Percentiles rank a stretch among this genome's conserved stretches.
Evolutionary conservation across 176 grass and related monocot genomes (phyloP).

Genomic region (Elymus sibiricus): DNA sequence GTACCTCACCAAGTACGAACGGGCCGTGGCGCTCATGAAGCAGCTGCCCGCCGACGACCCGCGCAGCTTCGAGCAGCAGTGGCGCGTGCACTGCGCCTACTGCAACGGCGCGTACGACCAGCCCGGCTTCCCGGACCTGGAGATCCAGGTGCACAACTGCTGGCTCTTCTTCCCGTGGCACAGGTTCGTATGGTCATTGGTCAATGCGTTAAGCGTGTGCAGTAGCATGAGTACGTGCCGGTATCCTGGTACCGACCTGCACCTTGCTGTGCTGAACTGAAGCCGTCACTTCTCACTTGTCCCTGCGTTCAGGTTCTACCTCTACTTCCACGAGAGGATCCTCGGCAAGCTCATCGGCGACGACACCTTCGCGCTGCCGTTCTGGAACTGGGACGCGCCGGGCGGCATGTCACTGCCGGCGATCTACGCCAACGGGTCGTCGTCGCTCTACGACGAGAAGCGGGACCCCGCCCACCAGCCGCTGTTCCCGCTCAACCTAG

Average conservation of each 20-base stretch:
- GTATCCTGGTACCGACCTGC: too few relatives aligned
- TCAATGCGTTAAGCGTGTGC: too few relatives aligned
- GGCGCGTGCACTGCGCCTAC: slow-evolving; percentile 58
- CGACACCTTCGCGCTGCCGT: slow-evolving; percentile 62
- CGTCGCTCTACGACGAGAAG: slow-evolving; percentile 43
- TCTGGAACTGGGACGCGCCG: slow-evolving; percentile 91
- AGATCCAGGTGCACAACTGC: slow-evolving; percentile 50
- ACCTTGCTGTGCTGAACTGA: too few relatives aligned
- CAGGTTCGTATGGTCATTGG: slow-evolving; percentile 41
- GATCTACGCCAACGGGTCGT: slow-evolving; percentile 42
- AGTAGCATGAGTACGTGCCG: too few relatives aligned
- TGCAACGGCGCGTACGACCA: slow-evolving; percentile 57
- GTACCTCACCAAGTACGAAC: slow-evolving; percentile 54
- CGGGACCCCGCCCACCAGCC: slow-evolving; percentile 50
- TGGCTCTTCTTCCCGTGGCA: slow-evolving; percentile 92
- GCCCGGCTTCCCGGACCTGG: slow-evolving; percentile 45
- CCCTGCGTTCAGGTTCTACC: slow-evolving; percentile 49
- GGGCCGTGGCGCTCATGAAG: slow-evolving; percentile 66
- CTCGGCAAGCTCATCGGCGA: slow-evolving; percentile 74
- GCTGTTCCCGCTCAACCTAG: slow-evolving; percentile 35
- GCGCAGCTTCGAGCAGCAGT: slow-evolving; percentile 74
- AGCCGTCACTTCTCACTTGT: too few relatives aligned
- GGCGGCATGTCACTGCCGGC: slow-evolving; percentile 52
- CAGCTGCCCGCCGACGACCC: slow-evolving; percentile 64
- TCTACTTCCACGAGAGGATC: slow-evolving; percentile 74